A percentile compares a stretch with the other conserved stretches of the same genome.
These are phyloP conservation scores for Davidsoniella virescens DNA, from an alignment of 2,329 filamentous ascomycete genomes.

Conservation along the genomic window DNA sequence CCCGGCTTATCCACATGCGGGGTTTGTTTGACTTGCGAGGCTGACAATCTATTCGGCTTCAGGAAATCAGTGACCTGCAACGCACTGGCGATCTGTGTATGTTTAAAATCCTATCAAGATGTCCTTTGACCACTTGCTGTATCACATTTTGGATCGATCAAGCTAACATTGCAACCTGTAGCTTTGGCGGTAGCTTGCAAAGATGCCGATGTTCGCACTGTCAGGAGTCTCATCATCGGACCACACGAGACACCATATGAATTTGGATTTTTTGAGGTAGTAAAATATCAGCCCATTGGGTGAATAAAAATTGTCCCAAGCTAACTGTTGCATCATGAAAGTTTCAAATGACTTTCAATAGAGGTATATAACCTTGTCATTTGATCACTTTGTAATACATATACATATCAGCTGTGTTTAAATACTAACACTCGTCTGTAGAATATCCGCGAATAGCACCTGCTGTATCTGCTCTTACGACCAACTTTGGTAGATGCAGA, in stretches of 20 bases:
- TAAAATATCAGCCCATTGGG: conserved; percentile 15
- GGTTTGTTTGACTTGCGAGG: conserved; percentile 3
- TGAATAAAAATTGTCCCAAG: neutral
- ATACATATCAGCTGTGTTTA: conserved; percentile 1
- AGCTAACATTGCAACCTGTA: conserved; percentile 20
- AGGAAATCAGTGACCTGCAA: conserved; percentile 80
- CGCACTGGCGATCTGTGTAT: conserved; percentile 69
- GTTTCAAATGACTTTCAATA: conserved; percentile 64
- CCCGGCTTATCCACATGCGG: neutral
- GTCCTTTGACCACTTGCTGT: neutral
- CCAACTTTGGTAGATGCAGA: conserved; percentile 70
- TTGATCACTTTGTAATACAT: neutral
- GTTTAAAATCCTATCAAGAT: conserved; percentile 19
- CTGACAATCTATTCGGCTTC: conserved; percentile 6
- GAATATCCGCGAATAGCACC: conserved; percentile 67
- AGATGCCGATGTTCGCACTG: conserved; percentile 75
- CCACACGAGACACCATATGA: conserved; percentile 92
- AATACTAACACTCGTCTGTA: conserved; percentile 21
- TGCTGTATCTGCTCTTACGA: conserved; percentile 54
- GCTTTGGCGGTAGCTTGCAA: conserved; percentile 76
- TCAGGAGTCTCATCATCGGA: conserved; percentile 77
- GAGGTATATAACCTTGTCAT: conserved; percentile 33
- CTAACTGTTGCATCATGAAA: conserved; percentile 20
- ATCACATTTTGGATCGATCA: neutral
- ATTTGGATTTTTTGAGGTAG: conserved; percentile 90